Conservation (phyloP, 192 early-diverging fungal genomes). For the Coemansia guatemalensis region DNA sequence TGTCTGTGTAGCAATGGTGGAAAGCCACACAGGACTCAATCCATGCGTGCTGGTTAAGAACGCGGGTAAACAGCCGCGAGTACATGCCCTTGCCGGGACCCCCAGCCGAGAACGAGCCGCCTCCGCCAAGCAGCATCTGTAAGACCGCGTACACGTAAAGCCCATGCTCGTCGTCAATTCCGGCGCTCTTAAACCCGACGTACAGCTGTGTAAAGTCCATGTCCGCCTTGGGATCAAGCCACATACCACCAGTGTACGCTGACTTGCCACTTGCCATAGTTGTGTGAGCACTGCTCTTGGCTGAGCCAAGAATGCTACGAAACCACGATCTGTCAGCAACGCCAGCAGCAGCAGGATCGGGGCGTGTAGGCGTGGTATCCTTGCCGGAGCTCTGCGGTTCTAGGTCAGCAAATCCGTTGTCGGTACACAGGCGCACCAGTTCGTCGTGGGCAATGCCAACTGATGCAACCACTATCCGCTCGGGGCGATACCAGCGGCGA, state of each 20-base stretch:
- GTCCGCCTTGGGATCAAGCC: constrained; percentile 68
- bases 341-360: not conserved
- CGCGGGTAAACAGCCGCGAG: constrained; percentile 92
- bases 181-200: constrained; percentile 84
- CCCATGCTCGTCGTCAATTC: constrained; percentile 71
- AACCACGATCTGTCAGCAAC: constrained; percentile 21
- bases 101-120: constrained; percentile 94
- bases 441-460: constrained; percentile 85
- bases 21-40: constrained; percentile 93
- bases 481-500: constrained; percentile 82
- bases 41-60: constrained; percentile 92
- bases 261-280: constrained; percentile 47
- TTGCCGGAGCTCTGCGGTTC: constrained; percentile 23
- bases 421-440: constrained; percentile 65
- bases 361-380: constrained; percentile 4
- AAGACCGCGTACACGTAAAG: constrained; percentile 91
- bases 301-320: constrained; percentile 19
- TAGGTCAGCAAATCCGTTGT: constrained; percentile 73
- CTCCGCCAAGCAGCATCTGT: constrained; percentile 90
- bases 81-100: constrained; percentile 99
- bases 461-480: constrained; percentile 87
- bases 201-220: constrained; percentile 83
- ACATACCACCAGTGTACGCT: constrained; percentile 81
- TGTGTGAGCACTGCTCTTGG: constrained; percentile 22
- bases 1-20: constrained; percentile 88